phyloP scores from a whole-genome alignment of 768 basidiomycete genomes.

The Leucocoprinus sp. region DNA sequence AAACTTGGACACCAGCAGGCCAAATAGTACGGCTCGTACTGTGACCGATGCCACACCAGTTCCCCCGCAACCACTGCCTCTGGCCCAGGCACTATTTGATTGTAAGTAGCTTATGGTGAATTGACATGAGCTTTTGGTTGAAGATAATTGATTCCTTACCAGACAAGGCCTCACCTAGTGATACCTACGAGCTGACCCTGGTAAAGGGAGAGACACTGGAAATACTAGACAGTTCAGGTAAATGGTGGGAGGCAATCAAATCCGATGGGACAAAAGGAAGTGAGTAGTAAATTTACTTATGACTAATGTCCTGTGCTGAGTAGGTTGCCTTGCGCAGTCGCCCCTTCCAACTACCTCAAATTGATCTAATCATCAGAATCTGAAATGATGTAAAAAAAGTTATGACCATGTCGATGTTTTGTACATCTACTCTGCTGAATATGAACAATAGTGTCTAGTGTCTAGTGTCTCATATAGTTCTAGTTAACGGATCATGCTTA shows the following conservation, averaged over 20 bases:
- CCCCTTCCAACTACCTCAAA: conserved; percentile 32
- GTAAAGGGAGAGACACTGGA: conserved; percentile 78
- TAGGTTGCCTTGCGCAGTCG: conserved; percentile 19
- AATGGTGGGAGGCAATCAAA: conserved; percentile 81
- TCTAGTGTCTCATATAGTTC: too few relatives aligned
- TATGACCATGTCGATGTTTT: too few relatives aligned
- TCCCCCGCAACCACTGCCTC: not conserved
- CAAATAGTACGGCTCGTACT: not conserved
- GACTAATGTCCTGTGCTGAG: not conserved
- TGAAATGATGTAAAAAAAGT: too few relatives aligned
- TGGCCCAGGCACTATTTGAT: conserved; percentile 7
- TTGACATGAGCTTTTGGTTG: not conserved
- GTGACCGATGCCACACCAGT: not conserved
- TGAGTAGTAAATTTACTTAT: conserved; percentile 29
- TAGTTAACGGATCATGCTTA: too few relatives aligned
- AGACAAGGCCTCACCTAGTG: conserved; percentile 73
- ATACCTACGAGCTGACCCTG: conserved; percentile 84
- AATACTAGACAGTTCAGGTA: conserved; percentile 69
- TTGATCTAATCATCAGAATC: not conserved
- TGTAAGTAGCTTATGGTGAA: not conserved
- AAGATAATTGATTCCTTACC: conserved; percentile 1
- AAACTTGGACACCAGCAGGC: conserved; percentile 11
- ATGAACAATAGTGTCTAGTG: too few relatives aligned
- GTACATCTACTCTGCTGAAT: too few relatives aligned
- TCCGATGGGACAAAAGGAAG: conserved; percentile 56